These are phyloP conservation scores for Effrenium voratum DNA, from an alignment of 73 alveolate species.

Conservation along the genomic window DNA sequence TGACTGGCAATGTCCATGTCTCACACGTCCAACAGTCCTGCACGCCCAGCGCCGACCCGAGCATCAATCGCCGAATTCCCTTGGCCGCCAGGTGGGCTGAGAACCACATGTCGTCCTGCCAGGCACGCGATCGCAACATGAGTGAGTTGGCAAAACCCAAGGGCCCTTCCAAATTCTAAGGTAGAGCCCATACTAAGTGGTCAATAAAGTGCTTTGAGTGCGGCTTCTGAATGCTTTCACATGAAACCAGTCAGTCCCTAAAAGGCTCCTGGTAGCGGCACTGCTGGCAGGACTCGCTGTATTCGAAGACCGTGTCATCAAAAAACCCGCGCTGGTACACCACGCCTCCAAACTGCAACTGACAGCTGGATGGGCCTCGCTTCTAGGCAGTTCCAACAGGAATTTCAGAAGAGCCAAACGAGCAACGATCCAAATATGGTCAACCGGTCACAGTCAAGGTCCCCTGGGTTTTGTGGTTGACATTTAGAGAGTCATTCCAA, in stretches of 20 bases:
- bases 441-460: too few species aligned
- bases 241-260: not conserved
- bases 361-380: too few species aligned
- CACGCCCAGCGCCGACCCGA: conserved; percentile 81
- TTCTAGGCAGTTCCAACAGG: not conserved
- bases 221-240: too few species aligned
- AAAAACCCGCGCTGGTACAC: conserved; percentile 87
- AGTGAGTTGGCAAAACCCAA: too few species aligned
- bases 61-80: conserved; percentile 63
- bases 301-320: conserved; percentile 34
- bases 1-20: too few species aligned
- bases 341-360: conserved; percentile 8
- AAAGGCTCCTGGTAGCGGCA: conserved; percentile 67
- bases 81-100: conserved; percentile 86
- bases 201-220: too few species aligned
- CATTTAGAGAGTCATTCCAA: too few species aligned
- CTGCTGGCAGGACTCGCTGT: conserved; percentile 42
- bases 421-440: not conserved
- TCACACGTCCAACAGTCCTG: too few species aligned
- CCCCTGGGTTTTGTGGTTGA: too few species aligned
- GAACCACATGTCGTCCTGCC: conserved; percentile 92
- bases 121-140: too few species aligned
- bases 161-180: too few species aligned
- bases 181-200: too few species aligned
- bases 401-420: not conserved